phyloP scores from a whole-genome alignment of 164 flowering plant genomes.

The Umbilicus rupestris region DNA sequence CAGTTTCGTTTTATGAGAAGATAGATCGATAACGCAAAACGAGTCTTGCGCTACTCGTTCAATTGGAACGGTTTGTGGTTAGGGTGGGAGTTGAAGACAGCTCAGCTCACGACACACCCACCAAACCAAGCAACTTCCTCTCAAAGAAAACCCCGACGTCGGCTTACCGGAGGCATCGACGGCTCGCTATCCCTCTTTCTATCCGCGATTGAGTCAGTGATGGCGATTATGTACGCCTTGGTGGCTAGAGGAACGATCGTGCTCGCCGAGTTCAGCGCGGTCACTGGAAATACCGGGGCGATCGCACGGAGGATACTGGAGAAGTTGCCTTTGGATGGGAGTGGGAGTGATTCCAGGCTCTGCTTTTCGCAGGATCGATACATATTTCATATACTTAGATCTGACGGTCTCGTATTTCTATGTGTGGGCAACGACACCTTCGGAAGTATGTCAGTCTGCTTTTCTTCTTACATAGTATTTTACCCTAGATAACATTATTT shows the following conservation, averaged over 20 bases:
- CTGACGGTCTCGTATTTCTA: constrained; percentile 72
- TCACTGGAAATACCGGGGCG: constrained; percentile 83
- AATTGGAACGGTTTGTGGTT: too few species aligned
- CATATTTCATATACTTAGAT: constrained; percentile 75
- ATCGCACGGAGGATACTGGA: constrained; percentile 75
- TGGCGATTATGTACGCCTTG: constrained; percentile 91
- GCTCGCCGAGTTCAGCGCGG: constrained; percentile 87
- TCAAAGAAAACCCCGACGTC: too few species aligned
- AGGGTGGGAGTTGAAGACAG: too few species aligned
- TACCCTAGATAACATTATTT: constrained; percentile 2
- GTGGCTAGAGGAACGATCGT: constrained; percentile 86
- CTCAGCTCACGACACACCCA: too few species aligned
- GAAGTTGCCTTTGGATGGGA: constrained; percentile 40
- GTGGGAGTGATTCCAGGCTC: constrained; percentile 56
- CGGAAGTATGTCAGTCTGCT: constrained; percentile 46
- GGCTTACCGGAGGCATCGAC: neutral
- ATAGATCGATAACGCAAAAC: too few species aligned
- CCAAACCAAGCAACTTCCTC: too few species aligned
- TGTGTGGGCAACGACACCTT: constrained; percentile 97
- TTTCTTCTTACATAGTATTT: neutral
- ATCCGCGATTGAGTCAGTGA: constrained; percentile 10
- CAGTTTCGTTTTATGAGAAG: too few species aligned
- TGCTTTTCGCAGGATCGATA: constrained; percentile 94
- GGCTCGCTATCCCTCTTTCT: neutral
- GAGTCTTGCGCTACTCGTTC: too few species aligned